Evolutionary conservation across 768 basidiomycete genomes (phyloP), one percentile per base, ranked within the genome.

Genomic region (Piloderma croceum): DNA sequence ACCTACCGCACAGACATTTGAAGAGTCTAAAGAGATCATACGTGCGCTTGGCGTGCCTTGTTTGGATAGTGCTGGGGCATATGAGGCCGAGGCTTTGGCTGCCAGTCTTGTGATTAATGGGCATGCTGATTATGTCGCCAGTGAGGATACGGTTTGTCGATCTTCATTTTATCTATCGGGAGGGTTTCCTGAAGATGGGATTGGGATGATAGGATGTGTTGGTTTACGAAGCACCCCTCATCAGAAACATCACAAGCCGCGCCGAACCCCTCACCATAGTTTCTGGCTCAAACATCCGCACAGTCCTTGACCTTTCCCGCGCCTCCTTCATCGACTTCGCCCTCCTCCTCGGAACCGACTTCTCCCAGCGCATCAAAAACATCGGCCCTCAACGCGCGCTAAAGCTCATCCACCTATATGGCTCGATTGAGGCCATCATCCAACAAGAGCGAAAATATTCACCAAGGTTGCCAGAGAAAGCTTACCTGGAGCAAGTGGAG

Each of bases 261-360:
- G 60, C 66, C 20, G 68, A 65, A 1, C 81, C 89, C 5, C 69
- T 96, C 3, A 59, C 74, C 25, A 44, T 81, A 37, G 69, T 92
- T 36, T 76, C 74, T 12, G 88, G 86, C 4, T 48, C 70, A 1
- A 71, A 80, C 3, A 67, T 91, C 15, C 83, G 81, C 7, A 44
- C 59, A 1, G 65, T 64, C 6, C 73, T 90, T 24, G 55, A 66
- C 9, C 74, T 96, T 20, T 64, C 74, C 48, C 71, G 70, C 6
- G 53, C 67, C 0, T 57, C 75, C 36, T 92, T 76, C 59, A 59
- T 94, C 50, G 92, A 96, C 62, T 91, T 94, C 60, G 81, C 79
- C 0, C 75, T 94, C 37, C 70, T 96, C 5, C 73, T 92, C 7
- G 92, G 92, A 9, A 94, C 91, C 2, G 92, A 96, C 60, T 93